These are phyloP conservation scores for Penicillium canescens DNA, from an alignment of 495 filamentous ascomycete species.

Conservation along the genomic window DNA sequence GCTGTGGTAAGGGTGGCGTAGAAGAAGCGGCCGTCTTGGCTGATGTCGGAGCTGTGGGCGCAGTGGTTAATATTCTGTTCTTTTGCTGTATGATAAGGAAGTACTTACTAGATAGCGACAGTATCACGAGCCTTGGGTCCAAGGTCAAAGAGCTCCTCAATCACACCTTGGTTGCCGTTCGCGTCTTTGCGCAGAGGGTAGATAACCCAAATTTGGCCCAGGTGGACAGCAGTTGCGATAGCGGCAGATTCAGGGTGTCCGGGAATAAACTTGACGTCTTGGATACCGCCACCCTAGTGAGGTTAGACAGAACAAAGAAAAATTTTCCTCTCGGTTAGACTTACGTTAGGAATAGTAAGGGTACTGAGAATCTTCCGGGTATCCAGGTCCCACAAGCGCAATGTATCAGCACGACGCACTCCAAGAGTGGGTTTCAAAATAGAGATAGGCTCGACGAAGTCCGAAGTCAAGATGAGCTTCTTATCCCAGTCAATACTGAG, in stretches of 20 bases:
- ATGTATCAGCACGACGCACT: constrained; percentile 53
- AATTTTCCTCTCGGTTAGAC: constrained; percentile 1
- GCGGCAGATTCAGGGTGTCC: constrained; percentile 59
- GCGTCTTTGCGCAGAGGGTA: constrained; percentile 57
- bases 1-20: constrained; percentile 63
- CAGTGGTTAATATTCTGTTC: constrained; percentile 2
- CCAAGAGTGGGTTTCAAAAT: constrained; percentile 60
- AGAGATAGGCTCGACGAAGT: constrained; percentile 60
- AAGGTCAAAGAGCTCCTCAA: constrained; percentile 59
- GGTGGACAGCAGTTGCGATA: constrained; percentile 60
- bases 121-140: constrained; percentile 56
- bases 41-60: constrained; percentile 51
- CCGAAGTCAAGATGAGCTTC: constrained; percentile 58
- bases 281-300: constrained; percentile 55
- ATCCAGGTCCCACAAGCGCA: constrained; percentile 59
- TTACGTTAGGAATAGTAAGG: constrained; percentile 60
- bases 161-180: constrained; percentile 55
- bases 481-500: constrained; percentile 58
- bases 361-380: constrained; percentile 56
- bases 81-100: not conserved
- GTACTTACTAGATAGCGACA: constrained; percentile 55
- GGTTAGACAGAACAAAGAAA: not conserved
- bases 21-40: constrained; percentile 56
- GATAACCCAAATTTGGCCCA: constrained; percentile 66
- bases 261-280: constrained; percentile 68